Evolutionary conservation across 2,329 filamentous ascomycete genomes (phyloP), one percentile per base, ranked within the genome.

Genomic region (Claviceps fusiformis): DNA sequence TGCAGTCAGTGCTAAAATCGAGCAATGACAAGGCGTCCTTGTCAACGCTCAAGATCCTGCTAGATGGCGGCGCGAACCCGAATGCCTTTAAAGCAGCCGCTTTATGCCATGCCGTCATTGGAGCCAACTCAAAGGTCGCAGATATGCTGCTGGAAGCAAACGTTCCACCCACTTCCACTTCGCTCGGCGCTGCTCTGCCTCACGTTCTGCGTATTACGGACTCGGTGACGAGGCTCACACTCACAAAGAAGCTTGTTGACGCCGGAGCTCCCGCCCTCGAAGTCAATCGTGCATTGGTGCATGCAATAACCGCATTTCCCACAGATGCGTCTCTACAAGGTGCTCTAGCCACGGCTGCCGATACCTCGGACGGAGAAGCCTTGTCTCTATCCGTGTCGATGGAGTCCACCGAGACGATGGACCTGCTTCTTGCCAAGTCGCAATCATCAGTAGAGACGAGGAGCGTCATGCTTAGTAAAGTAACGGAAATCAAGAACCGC

Each of bases 21-120:
- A 67, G 65, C 0, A 63, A 65, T 0, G 63, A 68, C 1, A 63
- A 70, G 11, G 71, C 73, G 4, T 70, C 70, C 1, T 63, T 77
- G 5, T 67, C 72, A 2, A 71, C 75, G 0, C 56, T 81, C 39
- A 71, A 72, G 54, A 65, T 71, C 0, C 69, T 83, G 0, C 62
- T 83, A 1, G 68, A 71, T 1, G 69, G 73, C 1, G 77, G 78
- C 0, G 80, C 79, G 2, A 74, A 81, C 50, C 68, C 80, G n/a
- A 81, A 82, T 58, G 69, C 71, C 1, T 71, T 74, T 55, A 74
- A 79, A 31, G 78, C 73, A 0, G 72, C 74, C 1, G 73, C 79
- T 0, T 64, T 83, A 0, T 75, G 76, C 53, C 68, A 70, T 54
- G 77, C 78, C 5, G 72, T 82, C 2, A 71, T 71, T 19, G 71